Evolutionary conservation across 176 grass and related monocot species (phyloP), one percentile per base, ranked within the genome.

Genomic region (Cenchrus fungigraminus): DNA sequence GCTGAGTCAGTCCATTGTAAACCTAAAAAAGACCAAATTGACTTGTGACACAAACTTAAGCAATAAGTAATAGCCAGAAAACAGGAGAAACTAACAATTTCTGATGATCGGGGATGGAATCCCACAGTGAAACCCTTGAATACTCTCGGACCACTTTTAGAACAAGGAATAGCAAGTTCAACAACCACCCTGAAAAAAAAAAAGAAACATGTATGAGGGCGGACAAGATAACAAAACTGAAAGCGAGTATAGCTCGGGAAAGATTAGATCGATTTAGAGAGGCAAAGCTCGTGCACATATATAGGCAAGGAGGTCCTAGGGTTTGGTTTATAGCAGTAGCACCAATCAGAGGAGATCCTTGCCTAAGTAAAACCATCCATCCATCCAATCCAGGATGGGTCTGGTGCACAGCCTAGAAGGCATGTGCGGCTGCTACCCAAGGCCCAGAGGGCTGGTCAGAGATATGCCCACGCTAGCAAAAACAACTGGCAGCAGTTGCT

Each of bases 71-170:
- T 6, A 85, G 51, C 16, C 11, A 62, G 72, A 78, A 68, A 81
- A 46, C 51, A 53, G 55, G 46, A 32, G 9, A 74, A 75, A 63
- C 84, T 89, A 92, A 98, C 96, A 88, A 98, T 75, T 90, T 98
- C 96, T 65, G 87, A 92, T 74, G 96, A 92, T 6, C 91, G 80
- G 44, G 96, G 96, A 77, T 98, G 82, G 69, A 98, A 98, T 44
- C 96, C 96, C 58, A 98, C 52, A 52, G 88, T 95, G 71, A 98
- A 98, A 85, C 96, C 96, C 81, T 92, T 85, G 77, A 95, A 95
- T 73, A 95, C 86, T 67, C 86, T 89, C 43, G 91, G 85, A 46
- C 96, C 93, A 81, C 56, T 91, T 88, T 94, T 92, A 77, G 83
- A 28, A 66, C 96, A 98, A 79, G 52, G 86, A 49, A 98, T 92